Percentiles rank a stretch among this genome's conserved stretches.
phyloP scores from a whole-genome alignment of 23 red algal genomes.

The Agarophyton chilense region DNA sequence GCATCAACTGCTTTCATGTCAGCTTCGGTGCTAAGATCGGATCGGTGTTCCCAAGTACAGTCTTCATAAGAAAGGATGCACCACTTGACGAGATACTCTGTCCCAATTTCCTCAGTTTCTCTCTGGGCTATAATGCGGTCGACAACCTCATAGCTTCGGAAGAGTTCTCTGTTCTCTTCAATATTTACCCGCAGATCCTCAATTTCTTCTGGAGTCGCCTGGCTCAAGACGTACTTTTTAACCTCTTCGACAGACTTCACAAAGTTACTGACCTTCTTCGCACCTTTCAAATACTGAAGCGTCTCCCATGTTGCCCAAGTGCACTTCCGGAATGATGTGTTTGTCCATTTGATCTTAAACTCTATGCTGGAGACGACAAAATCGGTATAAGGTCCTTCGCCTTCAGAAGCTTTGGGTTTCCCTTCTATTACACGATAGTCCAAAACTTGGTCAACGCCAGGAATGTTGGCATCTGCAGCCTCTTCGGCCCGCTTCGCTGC shows the following conservation, averaged over 20 bases:
- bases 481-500: slow-evolving; percentile 20
- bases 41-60: slow-evolving; percentile 84
- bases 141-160: slow-evolving; percentile 61
- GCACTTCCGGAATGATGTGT: slow-evolving; percentile 56
- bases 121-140: slow-evolving; percentile 86
- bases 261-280: slow-evolving; percentile 84
- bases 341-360: slow-evolving; percentile 91
- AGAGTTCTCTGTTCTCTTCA: slow-evolving; percentile 61
- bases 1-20: slow-evolving; percentile 88
- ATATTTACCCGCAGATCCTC: slow-evolving; percentile 62
- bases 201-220: slow-evolving; percentile 76
- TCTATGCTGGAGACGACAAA: slow-evolving; percentile 69
- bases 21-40: slow-evolving; percentile 63
- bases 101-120: slow-evolving; percentile 38
- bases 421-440: slow-evolving; percentile 63
- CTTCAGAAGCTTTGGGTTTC: background rate
- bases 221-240: slow-evolving; percentile 17
- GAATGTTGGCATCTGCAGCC: slow-evolving; percentile 36
- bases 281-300: slow-evolving; percentile 67
- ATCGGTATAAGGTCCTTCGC: slow-evolving; percentile 45
- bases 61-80: slow-evolving; percentile 68
- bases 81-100: slow-evolving; percentile 94
- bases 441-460: slow-evolving; percentile 37
- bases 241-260: slow-evolving; percentile 65
- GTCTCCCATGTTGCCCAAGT: slow-evolving; percentile 78